Evolutionary conservation across 352 stramenopile species (phyloP), one percentile per base, ranked within the genome.

Genomic region (Pythium coloratum): DNA sequence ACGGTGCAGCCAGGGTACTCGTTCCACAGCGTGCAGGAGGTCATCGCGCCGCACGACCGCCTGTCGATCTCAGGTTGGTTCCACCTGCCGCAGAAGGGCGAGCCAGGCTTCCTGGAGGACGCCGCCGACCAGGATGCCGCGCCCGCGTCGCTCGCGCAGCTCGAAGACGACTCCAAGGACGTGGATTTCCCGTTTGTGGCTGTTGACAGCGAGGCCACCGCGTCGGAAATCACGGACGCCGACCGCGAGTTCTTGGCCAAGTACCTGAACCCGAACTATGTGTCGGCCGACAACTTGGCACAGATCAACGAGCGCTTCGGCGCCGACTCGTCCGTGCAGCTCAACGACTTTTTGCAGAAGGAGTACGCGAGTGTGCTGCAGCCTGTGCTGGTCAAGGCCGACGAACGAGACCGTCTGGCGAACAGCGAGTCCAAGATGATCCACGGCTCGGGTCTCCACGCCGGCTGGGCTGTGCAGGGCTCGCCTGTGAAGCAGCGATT

Each of bases 41-140:
- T 73, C 20, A 28, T 67, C 8, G 67, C 67, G 26, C 67, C 67
- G 8, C 67, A 73, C 58, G 89, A 91, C 40, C 72, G 92, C 44
- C 74, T 98, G 16, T 95, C 84, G 20, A 88, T 98, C 47, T 87
- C 91, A 28, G 82, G 82, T 18, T 91, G 82, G 82, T 91, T 86
- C 71, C 82, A 91, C 70, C 44, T 69, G 24, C 53, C 63, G 33
- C 62, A 78, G 62, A 38, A 66, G 24, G 60, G 56, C 32, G 69
- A 72, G 54, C 65, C 65, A 5, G 71, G 55, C 8, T 71, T 61
- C 57, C 57, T 68, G 10, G 69, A 67, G 10, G 64, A 69, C 20
- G 74, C 54, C 6, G 59, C 36, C 18, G 60, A 72, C 28, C 49
- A 66, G 44, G 63, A 69, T 26, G 62, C 58, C 9, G 55, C 63